A percentile compares a stretch with the other conserved stretches of the same genome.
These are phyloP conservation scores for Cryptosporidium muris DNA, from an alignment of 169 alveolate genomes.

Conservation along the genomic window DNA sequence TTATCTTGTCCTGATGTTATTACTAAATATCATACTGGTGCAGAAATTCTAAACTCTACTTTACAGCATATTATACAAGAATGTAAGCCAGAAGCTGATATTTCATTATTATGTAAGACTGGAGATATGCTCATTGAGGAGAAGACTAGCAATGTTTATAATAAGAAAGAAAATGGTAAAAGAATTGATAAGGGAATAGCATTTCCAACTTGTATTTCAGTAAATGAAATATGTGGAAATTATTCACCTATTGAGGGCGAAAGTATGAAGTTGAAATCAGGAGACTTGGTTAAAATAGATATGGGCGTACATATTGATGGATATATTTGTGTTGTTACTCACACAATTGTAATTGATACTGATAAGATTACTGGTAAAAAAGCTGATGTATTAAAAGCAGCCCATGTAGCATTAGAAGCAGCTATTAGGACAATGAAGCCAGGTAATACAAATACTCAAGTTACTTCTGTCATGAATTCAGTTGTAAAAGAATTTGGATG, in stretches of 20 bases:
- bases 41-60: constrained; percentile 79
- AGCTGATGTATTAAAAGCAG: constrained; percentile 85
- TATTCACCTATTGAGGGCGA: constrained; percentile 89
- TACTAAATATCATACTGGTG: constrained; percentile 84
- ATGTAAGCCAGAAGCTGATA: constrained; percentile 82
- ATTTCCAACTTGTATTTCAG: constrained; percentile 95
- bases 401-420: constrained; percentile 91
- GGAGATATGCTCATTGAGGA: constrained; percentile 82
- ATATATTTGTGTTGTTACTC: constrained; percentile 89
- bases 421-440: constrained; percentile 88
- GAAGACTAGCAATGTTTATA: constrained; percentile 71
- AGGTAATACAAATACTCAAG: constrained; percentile 90
- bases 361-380: constrained; percentile 71
- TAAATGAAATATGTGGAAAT: constrained; percentile 93
- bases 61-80: constrained; percentile 74
- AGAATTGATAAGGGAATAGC: constrained; percentile 94
- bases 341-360: constrained; percentile 82
- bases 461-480: constrained; percentile 88
- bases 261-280: constrained; percentile 80
- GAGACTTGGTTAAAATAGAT: constrained; percentile 92
- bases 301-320: constrained; percentile 94
- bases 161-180: constrained; percentile 81
- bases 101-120: constrained; percentile 79
- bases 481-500: constrained; percentile 89
- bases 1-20: constrained; percentile 78